These are phyloP conservation scores for Allium fistulosum DNA, from an alignment of 106 monocot genomes.

Conservation along the genomic window DNA sequence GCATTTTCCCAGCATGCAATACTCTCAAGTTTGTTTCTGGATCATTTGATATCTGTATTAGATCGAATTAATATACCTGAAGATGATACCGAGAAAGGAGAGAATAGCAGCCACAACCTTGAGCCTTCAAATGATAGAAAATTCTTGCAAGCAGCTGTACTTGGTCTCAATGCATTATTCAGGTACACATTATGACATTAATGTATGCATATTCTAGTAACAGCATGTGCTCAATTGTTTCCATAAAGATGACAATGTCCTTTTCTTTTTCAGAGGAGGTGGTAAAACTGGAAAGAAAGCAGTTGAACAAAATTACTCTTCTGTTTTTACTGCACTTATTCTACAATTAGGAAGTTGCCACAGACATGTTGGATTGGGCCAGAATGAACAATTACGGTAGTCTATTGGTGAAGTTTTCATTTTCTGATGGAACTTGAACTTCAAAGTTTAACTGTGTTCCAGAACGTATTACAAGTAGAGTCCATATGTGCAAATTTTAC, in stretches of 20 bases:
- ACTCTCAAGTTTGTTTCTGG: slow-evolving; percentile 80
- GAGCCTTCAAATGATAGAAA: slow-evolving; percentile 45
- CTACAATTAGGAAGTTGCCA: slow-evolving; percentile 88
- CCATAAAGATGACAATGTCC: too few species aligned
- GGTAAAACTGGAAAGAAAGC: slow-evolving; percentile 89
- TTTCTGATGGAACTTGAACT: too few species aligned
- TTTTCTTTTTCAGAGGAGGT: slow-evolving; percentile 50
- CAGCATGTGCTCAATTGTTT: background rate
- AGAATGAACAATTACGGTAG: slow-evolving; percentile 66
- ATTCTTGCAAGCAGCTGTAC: slow-evolving; percentile 54
- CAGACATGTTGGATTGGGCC: slow-evolving; percentile 42
- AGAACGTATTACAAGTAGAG: too few species aligned
- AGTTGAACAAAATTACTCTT: slow-evolving; percentile 85
- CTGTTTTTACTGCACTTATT: slow-evolving; percentile 78
- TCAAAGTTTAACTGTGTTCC: too few species aligned
- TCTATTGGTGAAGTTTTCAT: too few species aligned
- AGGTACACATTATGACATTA: slow-evolving; percentile 33
- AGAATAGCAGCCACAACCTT: slow-evolving; percentile 18
- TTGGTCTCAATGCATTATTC: slow-evolving; percentile 72
- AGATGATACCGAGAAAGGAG: slow-evolving; percentile 54
- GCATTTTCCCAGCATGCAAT: slow-evolving; percentile 82
- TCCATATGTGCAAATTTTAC: too few species aligned
- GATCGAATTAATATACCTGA: slow-evolving; percentile 31
- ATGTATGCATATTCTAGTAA: background rate
- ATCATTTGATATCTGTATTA: slow-evolving; percentile 74